Evolutionary conservation across 1,284 basidiomycete genomes (phyloP).

Genomic region (Cryptococcus sp.): DNA sequence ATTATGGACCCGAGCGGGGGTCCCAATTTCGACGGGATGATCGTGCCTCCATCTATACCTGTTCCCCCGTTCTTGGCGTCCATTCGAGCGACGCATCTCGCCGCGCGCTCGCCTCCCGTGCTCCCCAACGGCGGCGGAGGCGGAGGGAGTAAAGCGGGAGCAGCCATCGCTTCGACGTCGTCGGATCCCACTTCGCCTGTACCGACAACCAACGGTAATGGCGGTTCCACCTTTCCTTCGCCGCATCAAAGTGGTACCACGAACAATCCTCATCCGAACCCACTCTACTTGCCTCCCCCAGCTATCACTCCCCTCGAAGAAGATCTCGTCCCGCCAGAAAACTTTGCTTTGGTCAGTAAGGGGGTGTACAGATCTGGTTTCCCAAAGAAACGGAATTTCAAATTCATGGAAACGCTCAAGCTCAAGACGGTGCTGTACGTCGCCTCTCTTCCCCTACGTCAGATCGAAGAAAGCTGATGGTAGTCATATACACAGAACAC

Average conservation of each 20-base stretch:
- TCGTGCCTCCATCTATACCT: background rate
- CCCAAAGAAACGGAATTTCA: conserved; percentile 59
- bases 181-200: too few relatives aligned
- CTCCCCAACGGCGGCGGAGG: too few relatives aligned
- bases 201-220: too few relatives aligned
- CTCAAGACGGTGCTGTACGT: conserved; percentile 59
- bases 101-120: conserved; percentile 2
- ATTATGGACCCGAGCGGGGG: too few relatives aligned
- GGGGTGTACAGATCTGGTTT: conserved; percentile 58
- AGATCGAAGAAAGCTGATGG: background rate
- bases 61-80: background rate
- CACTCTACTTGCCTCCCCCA: conserved; percentile 50
- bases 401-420: conserved; percentile 57
- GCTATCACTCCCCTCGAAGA: conserved; percentile 44
- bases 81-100: background rate
- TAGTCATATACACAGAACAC: conserved; percentile 32
- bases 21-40: too few relatives aligned
- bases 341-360: conserved; percentile 50
- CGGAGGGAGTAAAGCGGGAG: too few relatives aligned
- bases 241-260: too few relatives aligned
- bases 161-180: too few relatives aligned
- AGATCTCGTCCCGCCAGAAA: conserved; percentile 50
- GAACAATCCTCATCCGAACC: conserved; percentile 19
- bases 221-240: too few relatives aligned
- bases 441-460: background rate